Conservation (phyloP, 1,284 basidiomycete species). For the Cutaneotrichosporon sp. region DNA sequence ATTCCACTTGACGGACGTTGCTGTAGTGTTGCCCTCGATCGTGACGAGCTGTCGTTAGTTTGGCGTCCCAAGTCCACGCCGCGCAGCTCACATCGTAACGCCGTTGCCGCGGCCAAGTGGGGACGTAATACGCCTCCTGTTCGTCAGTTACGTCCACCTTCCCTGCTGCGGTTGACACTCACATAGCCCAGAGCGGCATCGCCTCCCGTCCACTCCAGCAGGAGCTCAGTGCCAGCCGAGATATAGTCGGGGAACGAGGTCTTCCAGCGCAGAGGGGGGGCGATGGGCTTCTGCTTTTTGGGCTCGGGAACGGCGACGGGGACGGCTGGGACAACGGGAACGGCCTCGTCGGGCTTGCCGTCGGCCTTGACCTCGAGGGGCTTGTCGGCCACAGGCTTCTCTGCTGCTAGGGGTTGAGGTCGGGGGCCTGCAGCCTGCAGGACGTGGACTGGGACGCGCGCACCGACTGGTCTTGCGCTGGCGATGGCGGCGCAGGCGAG, state of each 20-base stretch:
- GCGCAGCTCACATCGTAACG: conserved; percentile 25
- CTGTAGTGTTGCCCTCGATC: conserved; percentile 20
- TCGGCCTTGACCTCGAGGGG: background rate
- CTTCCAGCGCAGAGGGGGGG: conserved; percentile 10
- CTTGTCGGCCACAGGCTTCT: background rate
- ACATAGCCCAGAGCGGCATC: conserved; percentile 7
- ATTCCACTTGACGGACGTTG: conserved; percentile 18
- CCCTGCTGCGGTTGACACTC: background rate
- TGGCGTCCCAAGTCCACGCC: too few species aligned
- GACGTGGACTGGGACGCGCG: too few species aligned
- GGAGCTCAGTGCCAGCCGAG: conserved; percentile 17
- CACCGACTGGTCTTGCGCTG: too few species aligned
- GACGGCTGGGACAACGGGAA: background rate
- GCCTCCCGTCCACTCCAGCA: conserved; percentile 30
- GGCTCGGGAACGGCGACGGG: too few species aligned
- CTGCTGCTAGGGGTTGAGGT: too few species aligned
- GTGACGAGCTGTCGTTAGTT: conserved; percentile 26
- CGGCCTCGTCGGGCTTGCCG: background rate
- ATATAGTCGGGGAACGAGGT: conserved; percentile 10
- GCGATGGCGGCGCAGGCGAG: too few species aligned
- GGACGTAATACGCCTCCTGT: conserved; percentile 32
- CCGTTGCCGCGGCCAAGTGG: conserved; percentile 27
- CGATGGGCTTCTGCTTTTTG: background rate
- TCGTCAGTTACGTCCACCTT: too few species aligned
- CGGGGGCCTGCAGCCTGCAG: background rate